Evolutionary conservation across 164 flowering plant species (phyloP), one percentile per base, ranked within the genome.

Genomic region (Akebia trifoliata): DNA sequence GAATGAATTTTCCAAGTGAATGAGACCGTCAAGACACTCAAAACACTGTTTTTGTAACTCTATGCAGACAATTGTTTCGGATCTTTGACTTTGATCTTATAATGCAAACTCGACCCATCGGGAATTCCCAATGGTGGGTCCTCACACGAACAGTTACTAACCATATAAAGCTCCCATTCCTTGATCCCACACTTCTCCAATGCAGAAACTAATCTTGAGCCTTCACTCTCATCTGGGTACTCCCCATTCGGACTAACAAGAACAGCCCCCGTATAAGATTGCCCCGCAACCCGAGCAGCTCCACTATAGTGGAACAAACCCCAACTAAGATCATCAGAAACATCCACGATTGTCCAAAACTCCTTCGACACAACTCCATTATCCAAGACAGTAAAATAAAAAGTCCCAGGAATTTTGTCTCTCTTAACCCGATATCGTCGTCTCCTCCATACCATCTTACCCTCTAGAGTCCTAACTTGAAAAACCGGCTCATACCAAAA

Each of bases 401-500:
- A 89, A 31, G 93, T 92, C 11, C 84, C 96, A 0, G 96, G 89
- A 14, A 73, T 29, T 56, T 73, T 74, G 10, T 73, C 81, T 69
- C 93, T 80, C 71, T 78, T 83, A 15, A 92, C 98, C n/a, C 95
- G 67, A 47, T 89, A 92, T 54, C 66, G 80, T 42, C 98, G 50
- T 59, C 98, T 70, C 69, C 98, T 85, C 98, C 98, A 92, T 3
- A 92, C 82, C 73, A 84, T 37, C 50, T 79, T 50, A 34, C 84
- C 96, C 11, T 86, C 96, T 39, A 91, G 59, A 9, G 95, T 86
- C 57, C 50, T 82, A 2, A 92, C 98, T 70, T 85, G 86, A 57
- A 92, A 92, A 32, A 92, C 87, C 1, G 98, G 98, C 68, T 92
- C 98, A 56, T 92, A 92, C 98, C 98, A 92, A 50, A 92, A 88